Evolutionary conservation across 2,329 filamentous ascomycete species (phyloP).

Genomic region (Aspergillus brunneoviolaceus): DNA sequence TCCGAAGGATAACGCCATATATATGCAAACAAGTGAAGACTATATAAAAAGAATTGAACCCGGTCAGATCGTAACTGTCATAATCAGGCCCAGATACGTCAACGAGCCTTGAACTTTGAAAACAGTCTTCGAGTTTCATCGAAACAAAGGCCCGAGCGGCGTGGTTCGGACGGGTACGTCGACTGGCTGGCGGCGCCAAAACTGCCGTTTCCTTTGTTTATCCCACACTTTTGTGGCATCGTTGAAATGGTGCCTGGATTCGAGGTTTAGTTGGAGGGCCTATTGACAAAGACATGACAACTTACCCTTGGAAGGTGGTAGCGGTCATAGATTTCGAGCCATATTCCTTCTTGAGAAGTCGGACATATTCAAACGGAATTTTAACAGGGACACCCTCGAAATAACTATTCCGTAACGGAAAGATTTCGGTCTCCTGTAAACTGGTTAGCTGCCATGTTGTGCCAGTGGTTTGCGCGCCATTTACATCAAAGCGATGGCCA

Average conservation of each 20-base stretch:
- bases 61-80: conserved; percentile 10
- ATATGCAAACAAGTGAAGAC: conserved; percentile 12
- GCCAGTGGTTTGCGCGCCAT: conserved; percentile 12
- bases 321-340: conserved; percentile 50
- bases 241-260: conserved; percentile 1
- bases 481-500: conserved; percentile 51
- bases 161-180: conserved; percentile 13
- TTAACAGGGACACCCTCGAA: conserved; percentile 57
- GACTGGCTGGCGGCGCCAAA: neutral
- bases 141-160: conserved; percentile 9
- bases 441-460: conserved; percentile 5
- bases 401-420: conserved; percentile 54
- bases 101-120: neutral
- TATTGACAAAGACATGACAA: neutral
- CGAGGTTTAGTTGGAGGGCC: neutral
- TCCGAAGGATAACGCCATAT: conserved; percentile 11
- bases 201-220: neutral
- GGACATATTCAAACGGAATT: conserved; percentile 57
- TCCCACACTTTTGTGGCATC: conserved; percentile 2
- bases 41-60: conserved; percentile 5
- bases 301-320: conserved; percentile 46
- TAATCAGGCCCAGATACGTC: conserved; percentile 2
- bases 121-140: conserved; percentile 3
- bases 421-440: conserved; percentile 51
- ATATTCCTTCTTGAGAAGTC: conserved; percentile 57